Base-by-base conservation (phyloP, 305 asterid genomes). In the Solanum hybrid region DNA sequence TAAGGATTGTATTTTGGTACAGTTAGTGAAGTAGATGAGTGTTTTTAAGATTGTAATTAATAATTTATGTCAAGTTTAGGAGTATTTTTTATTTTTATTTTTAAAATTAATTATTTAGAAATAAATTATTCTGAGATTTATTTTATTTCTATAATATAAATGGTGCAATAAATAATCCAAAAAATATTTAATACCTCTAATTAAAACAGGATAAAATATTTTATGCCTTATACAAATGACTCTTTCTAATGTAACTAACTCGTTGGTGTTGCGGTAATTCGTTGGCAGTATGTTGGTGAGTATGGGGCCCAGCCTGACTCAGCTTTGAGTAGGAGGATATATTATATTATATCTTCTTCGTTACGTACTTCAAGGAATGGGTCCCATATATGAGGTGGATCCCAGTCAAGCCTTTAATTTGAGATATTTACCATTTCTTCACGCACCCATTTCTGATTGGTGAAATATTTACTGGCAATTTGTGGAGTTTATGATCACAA, bases 321-420 rank as follows among this genome's bases (percentile, higher is more conserved):
- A 46, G 73, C 87, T 82, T 82, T 82, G 87, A 46, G 73, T 82
- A 46, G 87, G 73, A 82, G 87, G 87, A 82, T 27, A 42, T 46
- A 0, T 2, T 26, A 40, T 27, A 37, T 37, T 37, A 37, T 38
- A 82, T 82, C 87, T 46, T 8, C 29, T 46, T 29, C 3, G 11
- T 82, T 46, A 29, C 87, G 40, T 29, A 46, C 8, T 46, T 82
- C 27, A 0, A 81, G 17, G 29, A 9, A 17, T 1, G 87, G 38
- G 87, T 40, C 87, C 86, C 86, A 79, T 4, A 1, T 79, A 0
- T 79, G n/a, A 79, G 32, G 85, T 79, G 60, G 85, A 37, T 24
- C 24, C 14, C 66, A 38, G 66, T 80, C 26, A 12, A 13, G 5
- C 69, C 86, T 12, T 72, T 72, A 26, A 72, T 72, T 72, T 72